These are phyloP conservation scores for Colletotrichum tropicale DNA, from an alignment of 2,329 filamentous ascomycete genomes.

Conservation along the genomic window DNA sequence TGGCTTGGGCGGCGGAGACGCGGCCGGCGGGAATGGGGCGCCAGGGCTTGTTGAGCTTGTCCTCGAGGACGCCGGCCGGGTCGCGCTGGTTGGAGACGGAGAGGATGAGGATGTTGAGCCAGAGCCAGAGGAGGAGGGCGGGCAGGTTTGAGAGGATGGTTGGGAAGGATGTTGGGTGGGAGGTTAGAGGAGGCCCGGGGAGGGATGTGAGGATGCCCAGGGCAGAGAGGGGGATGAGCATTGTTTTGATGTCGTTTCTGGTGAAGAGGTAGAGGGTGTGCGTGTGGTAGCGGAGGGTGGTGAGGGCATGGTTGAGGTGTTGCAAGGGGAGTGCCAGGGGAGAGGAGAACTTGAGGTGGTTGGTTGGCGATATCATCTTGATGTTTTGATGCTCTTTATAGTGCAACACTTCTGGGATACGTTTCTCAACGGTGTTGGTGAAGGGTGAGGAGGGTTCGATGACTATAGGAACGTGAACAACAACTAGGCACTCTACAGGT, in stretches of 20 bases:
- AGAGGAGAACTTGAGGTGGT: not conserved
- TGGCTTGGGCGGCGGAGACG: not conserved
- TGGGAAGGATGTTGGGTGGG: not conserved
- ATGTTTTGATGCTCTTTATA: accelerated
- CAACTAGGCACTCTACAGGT: not conserved
- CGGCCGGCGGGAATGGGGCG: not conserved
- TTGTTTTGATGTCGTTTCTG: not conserved
- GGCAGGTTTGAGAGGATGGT: not conserved
- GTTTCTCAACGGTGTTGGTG: not conserved
- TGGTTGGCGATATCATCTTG: not conserved
- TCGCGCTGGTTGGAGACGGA: not conserved
- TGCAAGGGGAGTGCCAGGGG: not conserved
- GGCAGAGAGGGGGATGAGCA: not conserved
- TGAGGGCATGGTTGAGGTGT: not conserved
- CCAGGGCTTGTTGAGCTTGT: not conserved
- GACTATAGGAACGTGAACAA: not conserved
- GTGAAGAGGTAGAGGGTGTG: not conserved
- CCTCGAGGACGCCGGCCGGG: not conserved
- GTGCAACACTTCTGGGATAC: accelerated
- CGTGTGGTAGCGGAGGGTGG: not conserved
- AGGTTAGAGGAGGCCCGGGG: not conserved
- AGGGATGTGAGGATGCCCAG: not conserved
- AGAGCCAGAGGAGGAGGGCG: not conserved
- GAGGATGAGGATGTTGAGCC: not conserved
- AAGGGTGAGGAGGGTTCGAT: not conserved